Conservation (phyloP, 179 eudicot genomes). For the Spinacia oleracea region DNA sequence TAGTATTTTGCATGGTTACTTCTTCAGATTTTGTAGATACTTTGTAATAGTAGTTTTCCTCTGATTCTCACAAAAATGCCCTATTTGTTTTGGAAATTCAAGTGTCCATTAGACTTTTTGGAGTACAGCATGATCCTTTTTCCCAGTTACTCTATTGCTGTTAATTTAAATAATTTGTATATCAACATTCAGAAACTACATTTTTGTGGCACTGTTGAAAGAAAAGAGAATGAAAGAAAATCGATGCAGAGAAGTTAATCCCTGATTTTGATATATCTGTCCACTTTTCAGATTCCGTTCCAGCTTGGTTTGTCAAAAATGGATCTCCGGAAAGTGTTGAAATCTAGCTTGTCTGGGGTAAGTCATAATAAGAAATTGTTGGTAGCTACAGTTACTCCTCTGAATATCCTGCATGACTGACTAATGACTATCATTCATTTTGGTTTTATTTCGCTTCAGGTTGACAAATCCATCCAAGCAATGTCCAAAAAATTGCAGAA, state of each 20-base stretch:
- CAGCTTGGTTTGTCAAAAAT: constrained; percentile 82
- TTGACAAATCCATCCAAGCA: constrained; percentile 73
- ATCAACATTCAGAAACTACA: not conserved
- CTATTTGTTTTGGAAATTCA: not conserved
- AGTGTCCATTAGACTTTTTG: not conserved
- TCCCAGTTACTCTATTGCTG: too few relatives aligned
- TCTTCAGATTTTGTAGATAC: not conserved
- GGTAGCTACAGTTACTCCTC: not conserved
- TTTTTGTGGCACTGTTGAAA: not conserved
- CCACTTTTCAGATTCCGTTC: constrained; percentile 71
- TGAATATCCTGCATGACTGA: not conserved
- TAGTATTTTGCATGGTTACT: not conserved
- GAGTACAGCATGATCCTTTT: too few relatives aligned
- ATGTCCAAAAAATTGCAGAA: constrained; percentile 91
- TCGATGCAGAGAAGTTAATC: not conserved
- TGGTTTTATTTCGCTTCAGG: constrained; percentile 38
- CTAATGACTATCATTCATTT: not conserved
- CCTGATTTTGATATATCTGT: constrained; percentile 14
- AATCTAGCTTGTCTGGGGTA: constrained; percentile 88
- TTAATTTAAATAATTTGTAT: not conserved
- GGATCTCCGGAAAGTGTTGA: constrained; percentile 91
- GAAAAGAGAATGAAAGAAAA: not conserved
- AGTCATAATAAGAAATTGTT: constrained; percentile 27
- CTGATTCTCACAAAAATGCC: not conserved
- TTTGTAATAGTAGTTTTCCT: not conserved